Base-by-base conservation (phyloP, 441 rosid species). In the Daphne laureola region DNA sequence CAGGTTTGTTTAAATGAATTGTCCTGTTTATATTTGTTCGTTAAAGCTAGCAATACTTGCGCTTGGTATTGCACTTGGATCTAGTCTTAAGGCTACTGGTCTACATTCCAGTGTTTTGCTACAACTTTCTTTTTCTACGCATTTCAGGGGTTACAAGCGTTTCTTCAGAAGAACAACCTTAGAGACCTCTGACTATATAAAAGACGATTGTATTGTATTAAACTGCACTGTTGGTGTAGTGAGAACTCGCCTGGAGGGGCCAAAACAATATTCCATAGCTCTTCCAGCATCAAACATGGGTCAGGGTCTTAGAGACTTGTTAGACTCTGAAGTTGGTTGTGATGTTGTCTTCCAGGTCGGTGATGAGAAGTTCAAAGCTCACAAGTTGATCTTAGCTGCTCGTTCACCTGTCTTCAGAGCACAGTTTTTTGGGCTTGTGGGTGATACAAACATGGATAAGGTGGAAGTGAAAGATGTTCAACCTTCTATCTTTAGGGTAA, bases 191-290 rank as follows among this genome's bases (percentile, higher is more conserved):
- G 90, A 87, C 51, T 87, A 58, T 66, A 57, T 87, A 18, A 87
- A 84, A 78, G 80, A 83, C 64, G 88, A 87, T 68, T 77, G 90
- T 61, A 80, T 87, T 43, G 36, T 82, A 58, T 67, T 87, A 68
- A 80, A 76, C 69, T 87, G 96, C 62, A 87, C 93, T 27, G 96
- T 85, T 66, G 96, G 96, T 6, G 94, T 82, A 48, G 94, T 87
- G 46, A 79, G 80, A 73, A 72, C 80, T 43, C 87, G 81, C 49
- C 72, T 72, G 5, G 87, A 87, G 63, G 85, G 84, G 53, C 96
- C 98, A 2, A 91, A 82, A 64, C 80, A 72, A 49, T 81, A 71
- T 66, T 67, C 69, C 36, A 79, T 91, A 58, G 49, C 75, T 50
- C 57, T 84, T 38, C 84, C 86, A 0, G 79, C 76, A 3, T 91